Percentiles rank a stretch among this genome's conserved stretches.
These are phyloP conservation scores for Dipteronia dyeriana DNA, from an alignment of 345 rosid genomes.

Conservation along the genomic window DNA sequence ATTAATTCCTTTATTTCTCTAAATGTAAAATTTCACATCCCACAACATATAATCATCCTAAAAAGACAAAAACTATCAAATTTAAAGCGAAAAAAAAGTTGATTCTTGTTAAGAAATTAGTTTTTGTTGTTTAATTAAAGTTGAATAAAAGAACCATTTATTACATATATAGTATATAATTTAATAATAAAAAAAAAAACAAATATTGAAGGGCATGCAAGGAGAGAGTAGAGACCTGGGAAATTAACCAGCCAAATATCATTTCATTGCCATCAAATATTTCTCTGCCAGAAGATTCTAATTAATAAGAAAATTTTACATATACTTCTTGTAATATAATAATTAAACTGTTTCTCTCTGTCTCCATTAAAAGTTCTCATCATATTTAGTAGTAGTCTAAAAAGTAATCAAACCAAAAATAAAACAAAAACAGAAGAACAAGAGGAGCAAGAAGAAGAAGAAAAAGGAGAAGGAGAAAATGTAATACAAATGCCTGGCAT, in stretches of 20 bases:
- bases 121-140: too few relatives aligned
- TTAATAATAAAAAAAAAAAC: background rate
- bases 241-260: slow-evolving; percentile 13
- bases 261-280: background rate
- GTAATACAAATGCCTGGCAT: slow-evolving; percentile 39
- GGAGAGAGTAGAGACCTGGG: background rate
- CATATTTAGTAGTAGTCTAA: background rate
- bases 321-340: background rate
- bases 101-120: too few relatives aligned
- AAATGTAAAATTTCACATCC: background rate
- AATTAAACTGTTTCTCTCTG: background rate
- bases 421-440: background rate
- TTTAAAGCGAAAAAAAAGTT: background rate
- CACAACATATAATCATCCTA: background rate
- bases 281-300: background rate
- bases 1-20: background rate
- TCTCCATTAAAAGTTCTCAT: background rate
- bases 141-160: background rate
- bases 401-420: background rate
- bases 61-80: background rate
- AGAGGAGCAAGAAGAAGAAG: background rate
- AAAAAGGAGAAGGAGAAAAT: background rate
- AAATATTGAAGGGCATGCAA: background rate
- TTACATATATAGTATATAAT: background rate
- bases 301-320: slow-evolving; percentile 1